A percentile compares a stretch with the other conserved stretches of the same genome.
These are phyloP conservation scores for Phytophthora pini DNA, from an alignment of 352 stramenopile genomes.

Conservation along the genomic window DNA sequence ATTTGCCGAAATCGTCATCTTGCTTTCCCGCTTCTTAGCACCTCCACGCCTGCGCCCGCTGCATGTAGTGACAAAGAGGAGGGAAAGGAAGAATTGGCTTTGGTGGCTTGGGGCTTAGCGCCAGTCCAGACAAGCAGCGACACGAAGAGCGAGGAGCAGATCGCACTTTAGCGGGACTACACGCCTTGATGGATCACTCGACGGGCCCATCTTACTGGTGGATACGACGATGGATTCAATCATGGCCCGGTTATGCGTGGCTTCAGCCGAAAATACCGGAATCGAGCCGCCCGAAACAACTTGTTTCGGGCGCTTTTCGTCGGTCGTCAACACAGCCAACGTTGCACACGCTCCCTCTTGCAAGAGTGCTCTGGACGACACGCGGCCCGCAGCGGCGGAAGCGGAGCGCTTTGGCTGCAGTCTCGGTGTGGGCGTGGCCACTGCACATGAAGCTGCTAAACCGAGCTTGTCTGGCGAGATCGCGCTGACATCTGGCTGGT, in stretches of 20 bases:
- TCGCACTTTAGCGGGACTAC: constrained; percentile 54
- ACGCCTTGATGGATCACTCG: constrained; percentile 26
- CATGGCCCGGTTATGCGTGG: not conserved
- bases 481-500: not conserved
- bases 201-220: constrained; percentile 8
- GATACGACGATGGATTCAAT: constrained; percentile 32
- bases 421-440: not conserved
- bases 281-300: too few relatives aligned
- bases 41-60: constrained; percentile 19
- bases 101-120: constrained; percentile 22
- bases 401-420: not conserved
- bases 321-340: constrained; percentile 6
- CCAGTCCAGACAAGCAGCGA: constrained; percentile 38
- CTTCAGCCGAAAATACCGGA: constrained; percentile 3
- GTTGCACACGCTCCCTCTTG: constrained; percentile 20
- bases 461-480: constrained; percentile 15
- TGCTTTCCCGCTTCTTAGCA: constrained; percentile 36
- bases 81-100: constrained; percentile 44
- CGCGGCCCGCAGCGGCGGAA: not conserved
- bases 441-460: not conserved
- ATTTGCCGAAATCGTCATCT: constrained; percentile 88
- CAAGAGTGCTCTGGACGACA: not conserved
- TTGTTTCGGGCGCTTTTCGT: constrained; percentile 7
- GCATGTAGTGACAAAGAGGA: constrained; percentile 35
- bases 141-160: constrained; percentile 34